Evolutionary conservation across 2,329 filamentous ascomycete species (phyloP), one percentile per base, ranked within the genome.

Genomic region (Colletotrichum sp.): DNA sequence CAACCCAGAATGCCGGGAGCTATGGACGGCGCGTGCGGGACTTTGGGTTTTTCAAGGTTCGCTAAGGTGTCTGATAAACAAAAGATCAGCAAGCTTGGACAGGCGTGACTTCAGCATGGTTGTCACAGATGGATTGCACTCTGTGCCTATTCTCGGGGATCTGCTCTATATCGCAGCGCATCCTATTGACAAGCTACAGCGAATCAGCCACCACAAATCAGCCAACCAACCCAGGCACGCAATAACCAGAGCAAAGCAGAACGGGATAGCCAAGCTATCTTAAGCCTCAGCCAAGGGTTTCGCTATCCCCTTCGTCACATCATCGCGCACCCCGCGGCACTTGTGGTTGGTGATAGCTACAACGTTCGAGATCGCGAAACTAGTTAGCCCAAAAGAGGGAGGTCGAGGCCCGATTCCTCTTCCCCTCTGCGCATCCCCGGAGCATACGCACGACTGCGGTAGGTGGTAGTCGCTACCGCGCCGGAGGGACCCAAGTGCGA

Each of bases 71-170:
- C 63, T 67, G 39, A 75, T 57, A 64, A 68, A 75, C 69, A 49
- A 62, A 52, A 62, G 21, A 49, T 52, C 36, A 36, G 13, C 39
- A 26, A 30, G 26, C 28, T 21, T 39, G 16, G 44, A 7, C 32
- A 66, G 63, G 28, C n/a, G 49, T 49, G 32, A 49, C 30, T 30
- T 72, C 26, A 65, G 24, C 26, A 18, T n/a, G 32, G 13, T 39
- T 69, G 72, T 75, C 63, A 55, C 63, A 24, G 59, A 49, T 69
- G 70, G 44, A 73, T 69, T 73, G 70, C 57, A 60, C 69, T 65
- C 34, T 64, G 44, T 65, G 49, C 8, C 59, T 60, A 73, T 69
- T 59, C 44, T 76, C 70, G 73, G 70, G 68, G 70, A 65, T 64
- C 32, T 30, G 8, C 10, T n/a, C 21, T 64, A 65, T 52, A 69